phyloP scores from a whole-genome alignment of 164 flowering plant genomes.

The Malania oleifera region DNA sequence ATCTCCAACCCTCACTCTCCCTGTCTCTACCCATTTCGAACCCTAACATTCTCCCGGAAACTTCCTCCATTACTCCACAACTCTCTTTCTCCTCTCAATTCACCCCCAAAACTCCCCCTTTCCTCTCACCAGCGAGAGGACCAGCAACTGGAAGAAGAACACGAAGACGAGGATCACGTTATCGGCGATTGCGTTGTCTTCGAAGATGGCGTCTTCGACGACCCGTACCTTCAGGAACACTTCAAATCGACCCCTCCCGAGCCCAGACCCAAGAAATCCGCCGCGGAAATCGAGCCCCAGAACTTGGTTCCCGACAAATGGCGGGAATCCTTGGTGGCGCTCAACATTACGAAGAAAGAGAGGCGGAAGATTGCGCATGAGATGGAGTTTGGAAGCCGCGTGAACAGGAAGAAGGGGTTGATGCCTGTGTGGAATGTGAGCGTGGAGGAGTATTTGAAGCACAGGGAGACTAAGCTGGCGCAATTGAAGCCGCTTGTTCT shows the following conservation, averaged over 20 bases:
- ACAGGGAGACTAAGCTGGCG: slow-evolving; percentile 42
- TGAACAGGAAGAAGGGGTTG: slow-evolving; percentile 39
- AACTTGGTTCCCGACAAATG: slow-evolving; percentile 71
- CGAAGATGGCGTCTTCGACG: slow-evolving; percentile 82
- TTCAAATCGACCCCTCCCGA: background rate
- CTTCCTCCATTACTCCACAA: slow-evolving; percentile 7
- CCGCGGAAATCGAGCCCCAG: slow-evolving; percentile 21
- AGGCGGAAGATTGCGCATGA: slow-evolving; percentile 56
- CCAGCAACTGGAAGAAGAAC: slow-evolving; percentile 14
- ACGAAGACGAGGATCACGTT: slow-evolving; percentile 42
- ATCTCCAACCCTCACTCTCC: background rate
- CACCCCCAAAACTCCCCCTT: no score
- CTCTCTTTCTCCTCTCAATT: slow-evolving; percentile 15
- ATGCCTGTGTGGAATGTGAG: slow-evolving; percentile 25
- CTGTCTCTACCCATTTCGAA: slow-evolving; percentile 2
- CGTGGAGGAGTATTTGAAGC: slow-evolving; percentile 38
- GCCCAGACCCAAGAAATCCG: background rate
- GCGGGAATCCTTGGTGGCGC: slow-evolving; percentile 49
- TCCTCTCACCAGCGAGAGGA: slow-evolving; percentile 4
- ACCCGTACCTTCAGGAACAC: slow-evolving; percentile 40
- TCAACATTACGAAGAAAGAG: slow-evolving; percentile 81
- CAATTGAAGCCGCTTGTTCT: slow-evolving; percentile 59
- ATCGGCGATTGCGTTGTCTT: slow-evolving; percentile 84
- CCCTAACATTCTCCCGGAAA: slow-evolving; percentile 16
- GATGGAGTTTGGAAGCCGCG: slow-evolving; percentile 44